Base-by-base conservation (phyloP, 805 yeast species). In the Nakazawaea holstii region DNA sequence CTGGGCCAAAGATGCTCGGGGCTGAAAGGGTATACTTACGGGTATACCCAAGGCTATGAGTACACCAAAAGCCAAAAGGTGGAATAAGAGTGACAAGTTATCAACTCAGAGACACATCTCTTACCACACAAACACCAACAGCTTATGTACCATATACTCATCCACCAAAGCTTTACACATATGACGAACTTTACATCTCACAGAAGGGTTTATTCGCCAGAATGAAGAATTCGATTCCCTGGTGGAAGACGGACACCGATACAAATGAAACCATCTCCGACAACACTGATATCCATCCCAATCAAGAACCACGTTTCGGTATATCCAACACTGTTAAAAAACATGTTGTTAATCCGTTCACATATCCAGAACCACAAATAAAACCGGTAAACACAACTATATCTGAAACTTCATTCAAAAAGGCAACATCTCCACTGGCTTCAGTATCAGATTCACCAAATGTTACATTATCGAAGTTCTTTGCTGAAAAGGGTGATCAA, bases 401-500 rank as follows among this genome's bases (percentile, higher is more conserved):
- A 20, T 20, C 24, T 20, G 24, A 20, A 20, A 20, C 24, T 5
- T 5, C 24, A 20, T 3, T 20, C 3, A 20, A 20, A 5, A 20
- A 3, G 5, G 24, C 24, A 20, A 3, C 24, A 20, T 31, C 33
- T 3, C 32, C 31, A 7, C 7, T 24, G 2, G 27, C 35, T 8
- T 26, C 35, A 28, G 6, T 32, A 4, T 14, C 36, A 14, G 49
- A 30, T 3, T 41, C 46, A 11, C 49, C 49, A 26, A 46, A 46
- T 46, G 42, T 17, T 2, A 48, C 46, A 9, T 30, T 48, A 28
- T 38, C 50, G 4, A 32, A 35, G 32, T 48, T 48, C 35, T 48
- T 48, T 43, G 50, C 50, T 68, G 74, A 69, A 67, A 87, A 86
- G 60, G 95, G 95, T n/a, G 77, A 80, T 48, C 66, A 65, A n/a